Evolutionary conservation across 345 rosid genomes (phyloP).

Genomic region (Populus alba): DNA sequence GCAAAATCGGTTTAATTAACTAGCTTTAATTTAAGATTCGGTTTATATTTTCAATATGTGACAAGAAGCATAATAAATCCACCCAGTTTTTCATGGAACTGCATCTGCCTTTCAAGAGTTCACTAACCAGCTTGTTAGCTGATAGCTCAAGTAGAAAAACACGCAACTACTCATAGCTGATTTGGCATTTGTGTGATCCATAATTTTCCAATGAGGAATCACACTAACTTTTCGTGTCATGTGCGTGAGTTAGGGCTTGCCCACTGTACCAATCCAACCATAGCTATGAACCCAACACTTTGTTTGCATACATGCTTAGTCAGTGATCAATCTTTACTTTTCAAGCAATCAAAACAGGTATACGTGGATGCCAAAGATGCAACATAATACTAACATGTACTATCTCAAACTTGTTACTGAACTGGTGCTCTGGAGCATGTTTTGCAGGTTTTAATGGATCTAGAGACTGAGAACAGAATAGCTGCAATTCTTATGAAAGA

Average conservation of each 20-base stretch:
- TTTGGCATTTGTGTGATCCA: neutral
- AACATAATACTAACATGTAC: neutral
- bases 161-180: too few relatives aligned
- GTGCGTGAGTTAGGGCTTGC: neutral
- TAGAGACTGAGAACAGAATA: conserved; percentile 84
- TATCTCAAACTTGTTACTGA: neutral
- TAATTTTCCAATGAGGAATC: neutral
- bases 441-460: conserved; percentile 57
- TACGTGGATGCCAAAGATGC: neutral
- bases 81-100: too few relatives aligned
- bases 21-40: neutral
- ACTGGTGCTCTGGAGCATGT: neutral
- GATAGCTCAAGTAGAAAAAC: too few relatives aligned
- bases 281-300: too few relatives aligned
- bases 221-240: neutral
- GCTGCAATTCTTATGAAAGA: conserved; percentile 86
- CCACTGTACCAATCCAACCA: neutral
- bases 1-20: neutral
- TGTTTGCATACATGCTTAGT: neutral
- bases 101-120: too few relatives aligned
- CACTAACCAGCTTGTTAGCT: too few relatives aligned
- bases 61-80: too few relatives aligned
- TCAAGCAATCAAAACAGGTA: neutral
- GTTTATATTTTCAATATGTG: too few relatives aligned
- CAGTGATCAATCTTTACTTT: neutral